A percentile compares a stretch with the other conserved stretches of the same genome.
phyloP scores from a whole-genome alignment of 495 filamentous ascomycete genomes.

The Penicillium flavigenum region DNA sequence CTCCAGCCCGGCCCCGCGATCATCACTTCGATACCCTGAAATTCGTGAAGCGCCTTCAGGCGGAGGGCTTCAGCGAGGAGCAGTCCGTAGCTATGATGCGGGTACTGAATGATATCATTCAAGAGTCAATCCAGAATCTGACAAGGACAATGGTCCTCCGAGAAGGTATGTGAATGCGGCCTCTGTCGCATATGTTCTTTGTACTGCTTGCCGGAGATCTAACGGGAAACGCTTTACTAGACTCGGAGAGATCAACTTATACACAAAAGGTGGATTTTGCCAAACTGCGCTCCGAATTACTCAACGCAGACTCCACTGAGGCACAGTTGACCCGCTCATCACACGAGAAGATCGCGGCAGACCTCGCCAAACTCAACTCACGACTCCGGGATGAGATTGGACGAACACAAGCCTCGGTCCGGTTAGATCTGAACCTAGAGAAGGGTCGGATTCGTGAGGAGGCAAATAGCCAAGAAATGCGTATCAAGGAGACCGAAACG shows the following conservation, averaged over 20 bases:
- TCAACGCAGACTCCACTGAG: conserved; percentile 87
- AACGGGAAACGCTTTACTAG: conserved; percentile 26
- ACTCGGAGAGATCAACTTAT: conserved; percentile 72
- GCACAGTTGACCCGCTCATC: conserved; percentile 80
- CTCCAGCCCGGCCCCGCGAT: conserved; percentile 59
- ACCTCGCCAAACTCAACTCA: conserved; percentile 87
- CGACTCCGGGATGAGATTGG: conserved; percentile 90
- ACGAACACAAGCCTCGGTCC: conserved; percentile 86
- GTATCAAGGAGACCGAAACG: conserved; percentile 98
- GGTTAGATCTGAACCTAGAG: conserved; percentile 91
- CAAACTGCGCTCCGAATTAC: conserved; percentile 93
- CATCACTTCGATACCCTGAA: conserved; percentile 99
- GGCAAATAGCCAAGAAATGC: conserved; percentile 93
- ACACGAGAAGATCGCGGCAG: conserved; percentile 90
- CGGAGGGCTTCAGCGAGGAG: conserved; percentile 93
- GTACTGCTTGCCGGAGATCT: not conserved
- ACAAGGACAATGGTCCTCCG: conserved; percentile 98
- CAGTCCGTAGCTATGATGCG: conserved; percentile 97
- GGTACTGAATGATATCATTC: conserved; percentile 93
- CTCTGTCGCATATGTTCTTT: not conserved
- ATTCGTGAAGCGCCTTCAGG: conserved; percentile 86
- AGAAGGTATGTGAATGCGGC: conserved; percentile 56
- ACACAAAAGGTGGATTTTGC: conserved; percentile 99
- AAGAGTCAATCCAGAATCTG: conserved; percentile 97
- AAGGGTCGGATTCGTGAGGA: conserved; percentile 97